Base-by-base conservation (phyloP, 2,329 filamentous ascomycete genomes). In the Rhexocercosporidium sp. region DNA sequence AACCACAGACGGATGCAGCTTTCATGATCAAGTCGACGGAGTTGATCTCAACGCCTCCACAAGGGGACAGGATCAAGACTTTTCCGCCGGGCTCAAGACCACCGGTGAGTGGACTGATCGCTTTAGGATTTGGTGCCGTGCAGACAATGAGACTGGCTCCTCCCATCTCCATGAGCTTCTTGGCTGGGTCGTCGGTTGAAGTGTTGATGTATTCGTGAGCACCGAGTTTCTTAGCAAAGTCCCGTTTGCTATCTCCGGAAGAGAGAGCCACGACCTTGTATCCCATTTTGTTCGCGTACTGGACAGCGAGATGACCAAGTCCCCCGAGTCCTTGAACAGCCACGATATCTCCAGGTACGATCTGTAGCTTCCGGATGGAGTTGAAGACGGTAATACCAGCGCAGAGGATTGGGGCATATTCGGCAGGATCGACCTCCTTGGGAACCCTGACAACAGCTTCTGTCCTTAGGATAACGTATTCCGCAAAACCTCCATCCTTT, bases 271-370 rank as follows among this genome's bases (percentile, higher is more conserved):
- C 87, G 5, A 92, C 87, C 66, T 87, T 84, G 78, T 90, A 94
- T 4, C 92, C 92, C 91, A 94, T 93, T 78, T 89, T 88, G 59
- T 82, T 82, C 4, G 91, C 91, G 76, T 90, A 94, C 76, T 68
- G 91, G 34, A 94, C 88, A 0, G 91, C 92, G 34, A 95, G 78
- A 77, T 95, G 92, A 1, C 92, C 92, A 0, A 94, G 83, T 1
- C 92, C 92, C 60, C 93, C 89, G 3, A 95, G 82, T 16, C 91
- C 92, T 69, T 94, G 88, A 25, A 89, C 75, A 25, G 85, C 86
- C 0, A 88, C 83, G 0, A 84, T 69, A n/a, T 78, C 81, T 11
- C 86, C 86, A 65, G 84, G 82, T 72, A 83, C 80, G 53, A 88
- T 79, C 27, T 81, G 75, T 70, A 85, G 80, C 77, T 86, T 86